Evolutionary conservation across 2,329 filamentous ascomycete genomes (phyloP).

Genomic region (Cephalotrichum gorgonifer): DNA sequence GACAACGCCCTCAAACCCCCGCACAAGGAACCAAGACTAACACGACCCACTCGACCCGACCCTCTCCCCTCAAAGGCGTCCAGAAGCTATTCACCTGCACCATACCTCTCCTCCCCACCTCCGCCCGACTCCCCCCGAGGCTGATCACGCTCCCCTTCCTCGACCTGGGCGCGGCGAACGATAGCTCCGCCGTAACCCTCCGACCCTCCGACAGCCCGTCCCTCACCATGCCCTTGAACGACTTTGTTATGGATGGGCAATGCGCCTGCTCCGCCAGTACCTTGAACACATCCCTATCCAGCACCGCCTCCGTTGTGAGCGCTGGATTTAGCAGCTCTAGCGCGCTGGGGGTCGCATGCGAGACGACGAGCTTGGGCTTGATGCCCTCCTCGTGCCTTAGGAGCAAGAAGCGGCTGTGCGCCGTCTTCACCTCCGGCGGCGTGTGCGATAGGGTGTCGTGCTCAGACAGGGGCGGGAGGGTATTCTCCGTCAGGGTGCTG

Average conservation of each 20-base stretch:
- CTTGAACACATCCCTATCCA: constrained; percentile 41
- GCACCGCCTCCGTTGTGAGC: constrained; percentile 21
- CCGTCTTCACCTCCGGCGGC: constrained; percentile 10
- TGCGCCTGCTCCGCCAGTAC: constrained; percentile 37
- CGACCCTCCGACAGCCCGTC: constrained; percentile 25
- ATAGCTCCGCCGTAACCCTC: constrained; percentile 21
- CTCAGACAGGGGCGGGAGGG: not conserved
- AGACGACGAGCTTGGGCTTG: constrained; percentile 25
- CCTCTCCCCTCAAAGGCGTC: constrained; percentile 7
- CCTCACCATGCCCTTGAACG: constrained; percentile 32
- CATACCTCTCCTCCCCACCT: not conserved
- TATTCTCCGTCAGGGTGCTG: not conserved
- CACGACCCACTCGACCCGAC: not conserved
- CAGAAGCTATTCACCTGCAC: constrained; percentile 2
- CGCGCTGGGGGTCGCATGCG: constrained; percentile 35
- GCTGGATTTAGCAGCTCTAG: constrained; percentile 34
- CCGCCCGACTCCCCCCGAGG: not conserved
- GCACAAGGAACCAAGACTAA: not conserved
- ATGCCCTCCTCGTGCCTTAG: constrained; percentile 17
- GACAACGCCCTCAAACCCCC: no score
- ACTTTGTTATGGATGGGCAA: constrained; percentile 29
- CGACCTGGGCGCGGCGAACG: constrained; percentile 6
- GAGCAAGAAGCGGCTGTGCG: constrained; percentile 21
- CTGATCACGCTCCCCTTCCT: not conserved
- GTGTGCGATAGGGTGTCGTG: not conserved